Conservation (phyloP, 306 rosid species). For the Carpinus viminea region DNA sequence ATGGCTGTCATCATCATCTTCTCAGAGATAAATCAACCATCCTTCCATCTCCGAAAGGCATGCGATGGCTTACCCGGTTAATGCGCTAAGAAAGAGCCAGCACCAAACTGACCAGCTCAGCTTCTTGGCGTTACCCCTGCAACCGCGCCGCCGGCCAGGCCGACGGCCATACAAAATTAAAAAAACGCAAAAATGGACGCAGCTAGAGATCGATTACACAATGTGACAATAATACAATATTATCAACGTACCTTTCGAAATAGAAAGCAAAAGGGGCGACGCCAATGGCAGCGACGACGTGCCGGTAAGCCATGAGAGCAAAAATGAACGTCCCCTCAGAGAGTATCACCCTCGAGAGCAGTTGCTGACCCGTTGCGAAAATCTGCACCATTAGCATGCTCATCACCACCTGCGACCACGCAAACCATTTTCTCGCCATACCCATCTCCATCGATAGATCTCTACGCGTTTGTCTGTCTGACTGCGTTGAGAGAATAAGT, state of each 20-base stretch:
- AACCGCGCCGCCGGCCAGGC: slow-evolving; percentile 7
- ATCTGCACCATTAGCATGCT: slow-evolving; percentile 60
- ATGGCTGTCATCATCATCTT: too few relatives aligned
- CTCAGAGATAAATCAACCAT: too few relatives aligned
- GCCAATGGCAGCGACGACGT: slow-evolving; percentile 56
- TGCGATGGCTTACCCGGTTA: slow-evolving; percentile 49
- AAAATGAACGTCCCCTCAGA: slow-evolving; percentile 56
- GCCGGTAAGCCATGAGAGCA: slow-evolving; percentile 60
- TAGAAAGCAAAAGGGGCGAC: slow-evolving; percentile 69
- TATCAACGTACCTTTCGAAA: slow-evolving; percentile 45
- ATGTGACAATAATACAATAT: too few relatives aligned
- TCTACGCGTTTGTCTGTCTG: too few relatives aligned
- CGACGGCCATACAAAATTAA: background rate
- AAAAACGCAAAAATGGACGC: background rate
- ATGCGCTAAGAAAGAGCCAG: slow-evolving; percentile 66
- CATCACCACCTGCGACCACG: slow-evolving; percentile 3
- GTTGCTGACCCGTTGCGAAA: slow-evolving; percentile 51
- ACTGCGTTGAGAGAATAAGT: background rate
- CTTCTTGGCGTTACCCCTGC: slow-evolving; percentile 44
- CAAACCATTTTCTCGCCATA: background rate
- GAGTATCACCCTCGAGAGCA: slow-evolving; percentile 50
- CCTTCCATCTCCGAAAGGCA: too few relatives aligned
- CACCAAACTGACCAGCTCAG: slow-evolving; percentile 46
- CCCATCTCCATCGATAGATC: background rate
- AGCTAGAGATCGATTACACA: background rate